Evolutionary conservation across 306 rosid species (phyloP), one percentile per base, ranked within the genome.

Genomic region (Cicer chorassanicum): DNA sequence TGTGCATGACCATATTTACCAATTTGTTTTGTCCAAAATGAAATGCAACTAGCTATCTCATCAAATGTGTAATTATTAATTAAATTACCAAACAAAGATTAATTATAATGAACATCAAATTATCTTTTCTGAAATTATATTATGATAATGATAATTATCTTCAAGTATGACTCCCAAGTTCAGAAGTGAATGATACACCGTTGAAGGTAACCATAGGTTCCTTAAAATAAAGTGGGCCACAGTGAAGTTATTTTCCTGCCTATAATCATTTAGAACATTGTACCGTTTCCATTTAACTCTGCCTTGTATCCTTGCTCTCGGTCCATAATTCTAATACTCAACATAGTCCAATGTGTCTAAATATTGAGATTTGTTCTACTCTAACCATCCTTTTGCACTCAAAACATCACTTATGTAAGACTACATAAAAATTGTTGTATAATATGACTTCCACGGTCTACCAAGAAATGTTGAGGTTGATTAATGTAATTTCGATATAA

Each of bases 341-440:
- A 84, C 93, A 43, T 86, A 88, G 39, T 49, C 87, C 81, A 92
- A 18, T 0, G 96, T 81, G 62, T 83, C 75, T 82, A 90, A 81
- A 18, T 85, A 72, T 49, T 13, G 14, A 1, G 46, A 9, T 0
- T 63, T 91, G 9, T 83, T 77, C 98, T 92, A 90, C 78, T 86
- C 96, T 2, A 88, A 82, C 96, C 96, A 90, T 45, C 96, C 96
- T 76, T 87, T 66, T 6, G 96, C 90, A 65, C 82, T 84, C 8
- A 90, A 10, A 50, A 68, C 79, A 2, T 74, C 72, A 60, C 92
- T 86, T 2, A 90, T 38, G 78, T 16, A 16, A 16, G 18, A 16
- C 18, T 16, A 1, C 18, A 16, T 16, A 16, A 16, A 16, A 16
- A 16, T 16, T 16, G 18, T 16, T 16, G 18, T 16, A 16, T 0